phyloP scores from a whole-genome alignment of 495 filamentous ascomycete species.

The Aspergillus kassunensis region DNA sequence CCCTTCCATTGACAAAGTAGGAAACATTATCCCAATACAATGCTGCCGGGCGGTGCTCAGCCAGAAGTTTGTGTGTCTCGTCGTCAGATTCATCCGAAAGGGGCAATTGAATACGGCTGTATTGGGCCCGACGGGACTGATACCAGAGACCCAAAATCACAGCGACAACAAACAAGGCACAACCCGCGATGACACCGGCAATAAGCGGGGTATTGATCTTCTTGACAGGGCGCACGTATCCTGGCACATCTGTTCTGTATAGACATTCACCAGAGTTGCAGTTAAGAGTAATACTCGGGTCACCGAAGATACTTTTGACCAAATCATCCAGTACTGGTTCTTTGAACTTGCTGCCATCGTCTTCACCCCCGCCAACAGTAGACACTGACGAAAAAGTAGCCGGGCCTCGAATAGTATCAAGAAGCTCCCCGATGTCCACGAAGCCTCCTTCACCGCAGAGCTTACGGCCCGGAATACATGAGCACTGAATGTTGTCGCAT shows the following conservation, averaged over 20 bases:
- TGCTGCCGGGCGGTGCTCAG: conserved; percentile 85
- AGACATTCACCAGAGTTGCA: conserved; percentile 90
- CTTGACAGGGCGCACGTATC: conserved; percentile 83
- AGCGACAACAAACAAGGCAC: conserved; percentile 79
- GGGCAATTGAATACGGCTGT: conserved; percentile 67
- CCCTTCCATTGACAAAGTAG: conserved; percentile 80
- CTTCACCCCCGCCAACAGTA: conserved; percentile 51
- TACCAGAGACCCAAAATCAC: conserved; percentile 86
- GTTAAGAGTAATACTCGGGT: conserved; percentile 76
- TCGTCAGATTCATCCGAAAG: conserved; percentile 87
- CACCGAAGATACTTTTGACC: conserved; percentile 84
- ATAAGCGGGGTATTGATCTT: conserved; percentile 97
- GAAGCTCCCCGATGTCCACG: conserved; percentile 86
- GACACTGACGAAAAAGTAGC: conserved; percentile 74
- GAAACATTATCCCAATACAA: conserved; percentile 85
- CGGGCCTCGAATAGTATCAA: conserved; percentile 79
- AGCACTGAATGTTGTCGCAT: conserved; percentile 79
- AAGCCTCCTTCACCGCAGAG: conserved; percentile 88
- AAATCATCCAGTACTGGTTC: conserved; percentile 88
- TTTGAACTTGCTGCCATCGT: conserved; percentile 72
- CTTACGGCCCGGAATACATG: conserved; percentile 86
- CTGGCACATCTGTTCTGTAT: conserved; percentile 85
- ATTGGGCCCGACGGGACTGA: conserved; percentile 65
- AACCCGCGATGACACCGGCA: conserved; percentile 86
- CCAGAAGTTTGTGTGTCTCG: conserved; percentile 76